These are phyloP conservation scores for Penicillium sp. DNA, from an alignment of 2,329 filamentous ascomycete species.

Conservation along the genomic window DNA sequence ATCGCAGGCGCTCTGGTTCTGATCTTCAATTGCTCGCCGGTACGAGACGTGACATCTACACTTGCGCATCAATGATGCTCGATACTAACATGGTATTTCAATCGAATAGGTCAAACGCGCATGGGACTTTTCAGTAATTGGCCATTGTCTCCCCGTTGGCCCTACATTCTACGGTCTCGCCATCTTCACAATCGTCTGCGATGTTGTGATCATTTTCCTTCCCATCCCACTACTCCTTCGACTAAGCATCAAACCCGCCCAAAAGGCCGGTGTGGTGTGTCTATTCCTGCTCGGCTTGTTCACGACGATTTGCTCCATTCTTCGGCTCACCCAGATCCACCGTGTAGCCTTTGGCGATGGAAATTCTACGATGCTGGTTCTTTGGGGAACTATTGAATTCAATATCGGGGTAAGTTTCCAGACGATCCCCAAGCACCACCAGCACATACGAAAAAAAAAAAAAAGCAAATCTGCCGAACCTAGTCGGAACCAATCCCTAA, in stretches of 20 bases:
- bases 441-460: not conserved
- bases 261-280: slow-evolving; percentile 59
- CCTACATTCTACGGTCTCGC: slow-evolving; percentile 61
- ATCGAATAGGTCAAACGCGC: slow-evolving; percentile 45
- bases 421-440: not conserved
- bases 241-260: slow-evolving; percentile 56
- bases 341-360: slow-evolving; percentile 58
- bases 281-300: slow-evolving; percentile 62
- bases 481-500: not conserved
- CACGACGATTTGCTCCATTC: slow-evolving; percentile 61
- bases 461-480: not conserved
- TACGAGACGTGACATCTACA: slow-evolving; percentile 28
- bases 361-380: slow-evolving; percentile 62
- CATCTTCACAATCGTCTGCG: slow-evolving; percentile 59
- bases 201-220: slow-evolving; percentile 57
- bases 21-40: slow-evolving; percentile 59
- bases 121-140: slow-evolving; percentile 52
- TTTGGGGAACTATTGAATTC: slow-evolving; percentile 65
- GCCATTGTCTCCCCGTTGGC: slow-evolving; percentile 55
- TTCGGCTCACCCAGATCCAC: slow-evolving; percentile 60
- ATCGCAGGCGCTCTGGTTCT: slow-evolving; percentile 57
- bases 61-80: not conserved
- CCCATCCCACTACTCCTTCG: slow-evolving; percentile 58
- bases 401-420: slow-evolving; percentile 58
- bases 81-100: not conserved